Percentiles rank a stretch among this genome's conserved stretches.
phyloP scores from a whole-genome alignment of 2,329 filamentous ascomycete genomes.

The Colletotrichum sp. region DNA sequence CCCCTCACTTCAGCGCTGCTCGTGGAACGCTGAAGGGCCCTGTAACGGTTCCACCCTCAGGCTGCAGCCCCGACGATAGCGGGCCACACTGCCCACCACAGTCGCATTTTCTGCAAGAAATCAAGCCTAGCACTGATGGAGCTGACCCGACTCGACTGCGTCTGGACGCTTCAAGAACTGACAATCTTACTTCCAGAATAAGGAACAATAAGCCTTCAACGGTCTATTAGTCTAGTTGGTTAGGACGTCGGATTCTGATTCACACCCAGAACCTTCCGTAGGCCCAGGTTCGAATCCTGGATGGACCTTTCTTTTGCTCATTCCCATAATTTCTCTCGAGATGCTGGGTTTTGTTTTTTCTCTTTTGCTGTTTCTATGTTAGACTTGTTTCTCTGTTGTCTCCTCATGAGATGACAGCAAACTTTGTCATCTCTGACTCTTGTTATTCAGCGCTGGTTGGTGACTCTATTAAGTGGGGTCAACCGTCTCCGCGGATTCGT shows the following conservation, averaged over 20 bases:
- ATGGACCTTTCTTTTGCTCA: conserved; percentile 2
- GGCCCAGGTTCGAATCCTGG: conserved; percentile 22
- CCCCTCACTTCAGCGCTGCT: not conserved
- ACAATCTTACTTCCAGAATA: fast-evolving
- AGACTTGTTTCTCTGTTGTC: not conserved
- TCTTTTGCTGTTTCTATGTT: not conserved
- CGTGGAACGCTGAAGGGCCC: not conserved
- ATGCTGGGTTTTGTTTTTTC: fast-evolving
- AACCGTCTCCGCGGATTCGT: not conserved
- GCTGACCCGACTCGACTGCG: not conserved
- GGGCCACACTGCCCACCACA: not conserved
- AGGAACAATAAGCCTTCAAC: fast-evolving
- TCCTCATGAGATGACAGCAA: not conserved
- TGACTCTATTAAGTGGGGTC: conserved; percentile 17
- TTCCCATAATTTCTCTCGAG: fast-evolving
- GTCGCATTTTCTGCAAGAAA: not conserved
- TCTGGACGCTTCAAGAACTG: fast-evolving
- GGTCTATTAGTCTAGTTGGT: conserved; percentile 24
- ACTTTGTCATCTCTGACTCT: not conserved
- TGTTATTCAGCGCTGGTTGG: not conserved
- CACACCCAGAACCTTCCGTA: not conserved
- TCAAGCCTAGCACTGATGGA: not conserved
- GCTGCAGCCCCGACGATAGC: not conserved
- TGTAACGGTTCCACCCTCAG: not conserved
- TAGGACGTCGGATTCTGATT: conserved; percentile 22